Conservation (phyloP, 2,329 filamentous ascomycete species). For the Stenocarpella maydis region DNA sequence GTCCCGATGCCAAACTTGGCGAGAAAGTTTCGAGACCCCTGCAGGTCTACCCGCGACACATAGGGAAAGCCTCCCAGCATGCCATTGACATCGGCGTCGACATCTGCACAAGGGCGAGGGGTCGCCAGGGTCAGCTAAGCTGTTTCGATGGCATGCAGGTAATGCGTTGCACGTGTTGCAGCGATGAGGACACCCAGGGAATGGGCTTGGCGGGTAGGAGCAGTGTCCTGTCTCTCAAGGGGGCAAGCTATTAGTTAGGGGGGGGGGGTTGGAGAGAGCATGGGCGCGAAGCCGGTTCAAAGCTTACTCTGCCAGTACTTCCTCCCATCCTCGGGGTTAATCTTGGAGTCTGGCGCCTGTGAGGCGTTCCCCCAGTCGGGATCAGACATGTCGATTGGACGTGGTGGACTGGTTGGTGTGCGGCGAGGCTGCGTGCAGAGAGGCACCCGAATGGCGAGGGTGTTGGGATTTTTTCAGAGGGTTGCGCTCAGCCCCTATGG, state of each 20-base stretch:
- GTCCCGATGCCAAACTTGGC: conserved; percentile 67
- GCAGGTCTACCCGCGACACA: conserved; percentile 75
- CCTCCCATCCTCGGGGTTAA: conserved; percentile 47
- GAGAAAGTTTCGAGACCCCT: conserved; percentile 74
- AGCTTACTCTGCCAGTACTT: conserved; percentile 55
- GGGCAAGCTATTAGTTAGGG: no score
- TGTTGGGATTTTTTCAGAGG: conserved; percentile 11
- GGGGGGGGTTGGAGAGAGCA: not conserved
- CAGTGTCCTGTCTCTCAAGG: not conserved
- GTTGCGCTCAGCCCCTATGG: conserved; percentile 17
- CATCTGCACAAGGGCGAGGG: conserved; percentile 8
- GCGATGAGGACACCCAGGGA: not conserved
- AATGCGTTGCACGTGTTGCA: not conserved
- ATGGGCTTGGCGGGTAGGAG: not conserved
- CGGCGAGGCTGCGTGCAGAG: not conserved
- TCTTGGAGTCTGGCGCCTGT: conserved; percentile 44
- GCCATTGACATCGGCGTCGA: conserved; percentile 63
- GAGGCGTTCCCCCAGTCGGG: conserved; percentile 8
- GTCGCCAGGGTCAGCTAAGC: conserved; percentile 2
- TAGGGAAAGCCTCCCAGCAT: conserved; percentile 79
- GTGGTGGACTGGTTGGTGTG: not conserved
- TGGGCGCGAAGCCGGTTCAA: not conserved
- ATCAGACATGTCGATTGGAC: conserved; percentile 26
- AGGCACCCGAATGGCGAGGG: not conserved
- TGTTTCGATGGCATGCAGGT: conserved; percentile 8